A percentile compares a stretch with the other conserved stretches of the same genome.
These are phyloP conservation scores for Alloteropsis semialata DNA, from an alignment of 176 grass and related monocot genomes.

Conservation along the genomic window DNA sequence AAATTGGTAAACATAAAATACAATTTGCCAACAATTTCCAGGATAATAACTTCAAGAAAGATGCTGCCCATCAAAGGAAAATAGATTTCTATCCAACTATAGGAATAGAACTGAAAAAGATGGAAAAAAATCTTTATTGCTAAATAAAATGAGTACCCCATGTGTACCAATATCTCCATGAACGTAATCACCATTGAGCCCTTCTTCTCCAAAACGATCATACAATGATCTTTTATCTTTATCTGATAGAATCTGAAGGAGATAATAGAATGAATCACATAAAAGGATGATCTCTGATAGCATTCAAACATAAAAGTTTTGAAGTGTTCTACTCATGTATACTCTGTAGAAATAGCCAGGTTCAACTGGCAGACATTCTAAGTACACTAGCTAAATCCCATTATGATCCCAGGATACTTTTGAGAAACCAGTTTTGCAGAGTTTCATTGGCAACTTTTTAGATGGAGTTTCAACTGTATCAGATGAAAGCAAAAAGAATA, in stretches of 20 bases:
- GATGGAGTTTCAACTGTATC: not conserved
- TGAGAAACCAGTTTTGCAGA: not conserved
- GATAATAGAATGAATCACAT: constrained; percentile 11
- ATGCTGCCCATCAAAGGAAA: not conserved
- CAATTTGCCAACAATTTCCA: not conserved
- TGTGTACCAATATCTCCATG: constrained; percentile 41
- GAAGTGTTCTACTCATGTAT: not conserved
- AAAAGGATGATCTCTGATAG: constrained; percentile 13
- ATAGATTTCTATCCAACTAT: not conserved
- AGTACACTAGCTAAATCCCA: constrained; percentile 3
- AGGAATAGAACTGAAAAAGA: not conserved
- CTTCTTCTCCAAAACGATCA: constrained; percentile 74
- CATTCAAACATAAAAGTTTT: not conserved
- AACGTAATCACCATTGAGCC: constrained; percentile 41
- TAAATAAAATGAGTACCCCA: constrained; percentile 48
- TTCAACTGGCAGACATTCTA: not conserved
- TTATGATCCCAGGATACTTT: not conserved
- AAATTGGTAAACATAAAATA: not conserved
- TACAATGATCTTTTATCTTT: constrained; percentile 85
- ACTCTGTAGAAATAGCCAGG: not conserved
- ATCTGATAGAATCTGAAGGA: constrained; percentile 77
- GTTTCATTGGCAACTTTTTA: not conserved
- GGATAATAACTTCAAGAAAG: not conserved
- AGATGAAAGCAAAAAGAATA: not conserved
- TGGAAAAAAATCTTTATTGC: not conserved